Evolutionary conservation across 805 yeast species (phyloP).

Genomic region (Metschnikowia cubensis): DNA sequence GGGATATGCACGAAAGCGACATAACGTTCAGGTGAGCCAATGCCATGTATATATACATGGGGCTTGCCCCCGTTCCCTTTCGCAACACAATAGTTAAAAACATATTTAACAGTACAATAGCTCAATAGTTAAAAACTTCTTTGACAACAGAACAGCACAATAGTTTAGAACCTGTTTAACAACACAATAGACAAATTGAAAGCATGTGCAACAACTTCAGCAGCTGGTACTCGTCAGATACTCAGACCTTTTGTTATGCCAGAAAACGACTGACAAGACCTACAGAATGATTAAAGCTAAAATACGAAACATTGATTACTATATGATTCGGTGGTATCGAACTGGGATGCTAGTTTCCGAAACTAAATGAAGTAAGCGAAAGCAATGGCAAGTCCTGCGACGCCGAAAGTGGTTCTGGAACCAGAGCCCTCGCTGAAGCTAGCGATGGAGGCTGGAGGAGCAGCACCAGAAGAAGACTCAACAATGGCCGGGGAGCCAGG

Average conservation of each 20-base stretch:
- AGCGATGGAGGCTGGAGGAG: not conserved
- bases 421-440: not conserved
- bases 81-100: no score
- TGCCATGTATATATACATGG: no score
- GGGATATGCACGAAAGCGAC: not conserved
- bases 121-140: no score
- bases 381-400: conserved; percentile 1
- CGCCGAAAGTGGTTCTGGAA: not conserved
- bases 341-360: not conserved
- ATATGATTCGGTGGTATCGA: not conserved
- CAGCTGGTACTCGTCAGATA: no score
- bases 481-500: not conserved
- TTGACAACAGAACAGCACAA: no score
- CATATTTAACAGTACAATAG: no score
- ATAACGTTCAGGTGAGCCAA: not conserved
- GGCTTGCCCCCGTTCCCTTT: no score
- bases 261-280: no score
- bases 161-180: no score
- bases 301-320: not conserved
- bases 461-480: not conserved
- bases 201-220: no score
- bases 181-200: no score
- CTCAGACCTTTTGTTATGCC: no score
- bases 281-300: not conserved
- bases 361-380: conserved; percentile 1